A percentile compares a stretch with the other conserved stretches of the same genome.
Evolutionary conservation across 148 eudicot genomes (phyloP).

Genomic region (Vaccinium myrtillus): DNA sequence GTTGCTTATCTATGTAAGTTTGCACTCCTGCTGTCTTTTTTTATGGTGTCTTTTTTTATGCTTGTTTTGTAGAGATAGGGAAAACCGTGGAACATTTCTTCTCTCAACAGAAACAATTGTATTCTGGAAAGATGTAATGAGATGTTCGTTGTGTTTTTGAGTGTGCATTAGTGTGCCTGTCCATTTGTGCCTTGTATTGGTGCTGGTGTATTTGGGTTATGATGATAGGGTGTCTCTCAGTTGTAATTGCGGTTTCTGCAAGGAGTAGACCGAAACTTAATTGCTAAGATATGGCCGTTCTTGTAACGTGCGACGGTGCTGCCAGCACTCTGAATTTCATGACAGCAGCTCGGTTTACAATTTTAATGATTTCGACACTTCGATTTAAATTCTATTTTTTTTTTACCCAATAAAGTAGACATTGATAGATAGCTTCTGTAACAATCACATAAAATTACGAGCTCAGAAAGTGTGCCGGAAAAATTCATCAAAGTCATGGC

Average conservation of each 20-base stretch:
- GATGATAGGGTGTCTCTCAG: neutral
- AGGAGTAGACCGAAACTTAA: neutral
- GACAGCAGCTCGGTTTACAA: too few species aligned
- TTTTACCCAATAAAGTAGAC: too few species aligned
- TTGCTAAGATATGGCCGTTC: too few species aligned
- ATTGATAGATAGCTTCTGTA: too few species aligned
- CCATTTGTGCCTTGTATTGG: neutral
- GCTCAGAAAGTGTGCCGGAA: too few species aligned
- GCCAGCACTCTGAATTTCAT: too few species aligned
- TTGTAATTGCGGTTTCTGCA: neutral
- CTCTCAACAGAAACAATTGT: neutral
- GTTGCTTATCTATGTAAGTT: slow-evolving; percentile 92
- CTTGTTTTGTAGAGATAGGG: neutral
- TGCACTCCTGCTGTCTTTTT: neutral
- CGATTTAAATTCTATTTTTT: too few species aligned
- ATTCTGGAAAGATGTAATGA: too few species aligned
- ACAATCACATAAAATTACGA: too few species aligned
- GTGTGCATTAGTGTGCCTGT: neutral
- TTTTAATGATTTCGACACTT: too few species aligned
- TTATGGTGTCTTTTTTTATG: neutral
- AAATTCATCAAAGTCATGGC: too few species aligned
- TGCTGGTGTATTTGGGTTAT: neutral
- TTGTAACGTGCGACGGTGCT: too few species aligned
- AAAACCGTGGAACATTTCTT: neutral
- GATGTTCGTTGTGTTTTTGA: neutral